Evolutionary conservation across 805 yeast genomes (phyloP), one percentile per base, ranked within the genome.

Genomic region (Saccharomycopsis amapae): DNA sequence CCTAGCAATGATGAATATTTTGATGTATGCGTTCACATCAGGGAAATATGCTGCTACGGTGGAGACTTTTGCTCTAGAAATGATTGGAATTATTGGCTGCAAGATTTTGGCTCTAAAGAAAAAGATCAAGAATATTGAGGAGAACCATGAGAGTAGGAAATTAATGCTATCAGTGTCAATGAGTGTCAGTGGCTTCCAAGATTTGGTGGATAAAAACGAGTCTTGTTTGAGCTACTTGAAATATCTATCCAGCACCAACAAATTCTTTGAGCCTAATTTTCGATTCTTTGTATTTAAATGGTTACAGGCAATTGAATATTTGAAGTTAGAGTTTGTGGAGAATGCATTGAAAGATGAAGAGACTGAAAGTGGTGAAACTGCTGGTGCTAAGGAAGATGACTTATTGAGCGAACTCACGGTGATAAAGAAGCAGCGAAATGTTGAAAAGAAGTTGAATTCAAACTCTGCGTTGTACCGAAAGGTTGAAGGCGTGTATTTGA

Each of bases 61-160:
- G 5, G 83, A 78, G 49, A 64, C 78, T 0, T 69, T 68, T 50
- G 66, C 76, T 3, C 58, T 85, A 42, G 89, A 83, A 45, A 54
- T 78, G 51, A 61, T 78, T n/a, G 88, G 90, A 0, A 47, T 63
- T 12, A 72, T 81, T 22, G 88, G 85, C 0, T 68, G 73, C 2
- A 67, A 64, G 32, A 67, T 81, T 40, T 55, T 73, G 19, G 59
- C 61, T 4, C 43, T 74, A 13, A 68, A 59, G 44, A 54, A 61
- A 2, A 37, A 51, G 15, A 48, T 46, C 30, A 45, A 24, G 44
- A 18, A 15, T n/a, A 9, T 24, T 17, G 41, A 30, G 12, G 25
- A 9, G 7, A 15, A 45, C 10, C 15, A 10, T 38, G 36, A 40
- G 18, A 2, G 19, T 9, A 22, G 7, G 12, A 4, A 6, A 4